phyloP scores from a whole-genome alignment of 2,329 filamentous ascomycete species.

The Penicillium sclerotiorum region DNA sequence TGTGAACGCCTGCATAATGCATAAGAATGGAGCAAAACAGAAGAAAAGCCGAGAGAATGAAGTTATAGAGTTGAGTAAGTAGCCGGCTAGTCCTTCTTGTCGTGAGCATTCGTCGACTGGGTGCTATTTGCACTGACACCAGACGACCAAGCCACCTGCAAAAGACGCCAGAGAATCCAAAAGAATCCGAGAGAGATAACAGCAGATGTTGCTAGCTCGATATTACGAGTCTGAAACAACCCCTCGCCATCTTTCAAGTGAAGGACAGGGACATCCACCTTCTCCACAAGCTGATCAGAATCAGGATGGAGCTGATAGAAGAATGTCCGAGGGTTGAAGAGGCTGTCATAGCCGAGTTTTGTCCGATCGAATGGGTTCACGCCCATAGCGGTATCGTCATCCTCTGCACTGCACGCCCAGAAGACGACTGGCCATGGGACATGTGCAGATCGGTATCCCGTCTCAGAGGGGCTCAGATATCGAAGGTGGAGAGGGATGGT shows the following conservation, averaged over 20 bases:
- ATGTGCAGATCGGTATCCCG: constrained; percentile 58
- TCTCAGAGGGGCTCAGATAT: constrained; percentile 68
- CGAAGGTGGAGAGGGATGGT: constrained; percentile 80
- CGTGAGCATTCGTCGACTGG: constrained; percentile 11
- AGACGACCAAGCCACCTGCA: constrained; percentile 29
- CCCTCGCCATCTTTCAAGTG: constrained; percentile 55
- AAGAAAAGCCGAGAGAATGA: background rate
- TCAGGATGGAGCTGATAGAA: constrained; percentile 76
- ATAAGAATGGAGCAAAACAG: background rate
- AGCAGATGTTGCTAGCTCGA: constrained; percentile 59
- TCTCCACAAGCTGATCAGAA: constrained; percentile 54
- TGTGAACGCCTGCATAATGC: background rate
- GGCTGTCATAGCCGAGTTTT: constrained; percentile 81
- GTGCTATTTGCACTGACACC: constrained; percentile 18
- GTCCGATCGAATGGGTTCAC: constrained; percentile 82
- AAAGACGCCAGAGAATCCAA: constrained; percentile 69
- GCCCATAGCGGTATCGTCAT: constrained; percentile 62
- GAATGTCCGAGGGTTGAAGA: constrained; percentile 75
- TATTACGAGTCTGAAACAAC: constrained; percentile 36
- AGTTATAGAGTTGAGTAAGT: background rate
- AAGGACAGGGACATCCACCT: constrained; percentile 67
- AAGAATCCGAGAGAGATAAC: constrained; percentile 66
- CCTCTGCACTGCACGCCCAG: constrained; percentile 76
- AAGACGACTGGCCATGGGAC: constrained; percentile 83
- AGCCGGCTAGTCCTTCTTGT: constrained; percentile 30